Conservation (phyloP, 2,329 filamentous ascomycete species). For the Fusarium sp. region DNA sequence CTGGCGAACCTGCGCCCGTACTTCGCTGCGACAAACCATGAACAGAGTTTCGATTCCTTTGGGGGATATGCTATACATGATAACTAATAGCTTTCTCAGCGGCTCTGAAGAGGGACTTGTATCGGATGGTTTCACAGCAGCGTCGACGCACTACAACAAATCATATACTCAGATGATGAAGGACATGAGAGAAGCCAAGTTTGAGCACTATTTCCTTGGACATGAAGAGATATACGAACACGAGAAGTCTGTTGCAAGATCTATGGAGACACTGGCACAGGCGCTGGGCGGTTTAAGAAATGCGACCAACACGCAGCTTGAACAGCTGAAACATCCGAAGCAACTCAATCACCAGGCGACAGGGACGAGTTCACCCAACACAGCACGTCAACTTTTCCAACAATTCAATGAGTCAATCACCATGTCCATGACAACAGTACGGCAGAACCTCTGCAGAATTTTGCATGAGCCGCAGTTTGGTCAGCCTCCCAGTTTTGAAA, state of each 20-base stretch:
- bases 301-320: conserved; percentile 90
- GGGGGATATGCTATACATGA: conserved; percentile 83
- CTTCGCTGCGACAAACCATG: conserved; percentile 78
- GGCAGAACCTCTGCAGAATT: conserved; percentile 31
- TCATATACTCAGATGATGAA: conserved; percentile 79
- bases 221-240: conserved; percentile 83
- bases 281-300: conserved; percentile 91
- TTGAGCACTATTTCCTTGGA: conserved; percentile 87
- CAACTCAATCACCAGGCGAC: neutral
- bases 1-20: conserved; percentile 82
- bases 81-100: conserved; percentile 84
- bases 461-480: conserved; percentile 48
- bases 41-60: conserved; percentile 79
- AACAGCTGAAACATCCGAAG: conserved; percentile 70
- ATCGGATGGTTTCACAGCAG: conserved; percentile 72
- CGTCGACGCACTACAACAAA: conserved; percentile 72
- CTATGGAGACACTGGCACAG: conserved; percentile 86
- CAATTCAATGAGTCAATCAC: conserved; percentile 36
- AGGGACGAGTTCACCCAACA: neutral
- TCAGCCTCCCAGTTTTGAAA: conserved; percentile 59
- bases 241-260: conserved; percentile 83
- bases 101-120: conserved; percentile 83
- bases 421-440: conserved; percentile 29
- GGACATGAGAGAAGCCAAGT: conserved; percentile 85
- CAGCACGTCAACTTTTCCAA: conserved; percentile 31